These are phyloP conservation scores for Talaromyces proteolyticus DNA, from an alignment of 495 filamentous ascomycete species.

Conservation along the genomic window DNA sequence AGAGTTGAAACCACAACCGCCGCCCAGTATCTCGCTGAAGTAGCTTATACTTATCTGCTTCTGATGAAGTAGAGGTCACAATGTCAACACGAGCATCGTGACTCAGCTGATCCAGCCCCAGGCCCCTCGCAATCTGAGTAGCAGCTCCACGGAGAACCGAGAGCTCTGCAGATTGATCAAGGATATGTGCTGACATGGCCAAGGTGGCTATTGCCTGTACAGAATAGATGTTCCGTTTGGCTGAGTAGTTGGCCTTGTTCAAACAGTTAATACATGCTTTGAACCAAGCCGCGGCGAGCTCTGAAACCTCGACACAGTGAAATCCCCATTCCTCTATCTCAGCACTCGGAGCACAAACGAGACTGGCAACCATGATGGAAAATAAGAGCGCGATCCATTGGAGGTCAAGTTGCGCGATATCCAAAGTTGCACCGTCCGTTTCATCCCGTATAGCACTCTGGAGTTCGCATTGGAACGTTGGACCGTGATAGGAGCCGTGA, in stretches of 20 bases:
- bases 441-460: slow-evolving; percentile 19
- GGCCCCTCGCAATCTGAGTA: slow-evolving; percentile 31
- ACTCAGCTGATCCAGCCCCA: slow-evolving; percentile 23
- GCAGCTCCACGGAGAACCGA: slow-evolving; percentile 31
- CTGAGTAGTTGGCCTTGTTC: slow-evolving; percentile 28
- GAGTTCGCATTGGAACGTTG: slow-evolving; percentile 17
- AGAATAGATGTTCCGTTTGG: slow-evolving; percentile 28
- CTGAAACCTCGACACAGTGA: no score
- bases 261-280: slow-evolving; percentile 28
- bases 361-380: no score
- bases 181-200: slow-evolving; percentile 38
- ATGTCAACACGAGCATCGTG: no score
- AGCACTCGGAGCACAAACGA: no score
- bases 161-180: slow-evolving; percentile 36
- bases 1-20: slow-evolving; percentile 38
- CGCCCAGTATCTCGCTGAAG: slow-evolving; percentile 32
- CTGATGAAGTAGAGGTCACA: no score
- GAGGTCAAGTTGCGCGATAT: no score
- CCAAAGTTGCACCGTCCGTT: slow-evolving; percentile 14
- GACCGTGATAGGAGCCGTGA: slow-evolving; percentile 30
- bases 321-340: no score
- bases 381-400: no score
- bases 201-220: slow-evolving; percentile 40
- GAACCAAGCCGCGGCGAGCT: slow-evolving; percentile 33
- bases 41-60: slow-evolving; percentile 9